Evolutionary conservation across 176 grass and related monocot species (phyloP), one percentile per base, ranked within the genome.

Genomic region (Puccinellia tenuiflora): DNA sequence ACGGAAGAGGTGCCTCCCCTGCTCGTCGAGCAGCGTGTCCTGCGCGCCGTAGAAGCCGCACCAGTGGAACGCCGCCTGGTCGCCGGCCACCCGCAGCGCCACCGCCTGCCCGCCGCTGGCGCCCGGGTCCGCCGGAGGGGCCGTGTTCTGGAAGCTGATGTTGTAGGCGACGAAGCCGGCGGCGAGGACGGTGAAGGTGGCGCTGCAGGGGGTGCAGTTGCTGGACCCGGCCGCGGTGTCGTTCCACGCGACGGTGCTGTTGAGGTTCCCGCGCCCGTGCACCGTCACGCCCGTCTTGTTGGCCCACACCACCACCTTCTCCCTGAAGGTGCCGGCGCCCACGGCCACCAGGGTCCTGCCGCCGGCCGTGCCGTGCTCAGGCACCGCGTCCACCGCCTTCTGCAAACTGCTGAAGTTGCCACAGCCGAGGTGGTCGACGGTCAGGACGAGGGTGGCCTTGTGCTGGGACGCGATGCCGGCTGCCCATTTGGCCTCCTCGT

Each of bases 1-100:
- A 0, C 77, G 94, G 55, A 92, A 97, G 13, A 89, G 53, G 68
- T 97, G 94, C 18, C 89, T 85, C 4, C 94, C 94, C 42, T 54
- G 85, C 62, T 97, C 89, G 85, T 97, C 94, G 38, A 97, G 87
- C 83, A 94, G 76, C 31, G 94, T 94, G 90, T 97, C 94, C 80
- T 94, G 94, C 5, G 91, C 64, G 25, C 94, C 54, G 73, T 94
- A 97, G 67, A 97, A 88, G 5, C 91, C 94, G 42, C 94, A 92
- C 80, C 90, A 88, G 64, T 97, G 81, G 86, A 97, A 94, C 20
- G 91, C 91, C 1, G 91, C 91, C 77, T 97, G 89, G 72, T 97
- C 94, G 21, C 51, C 91, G 13, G 83, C 85, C 54, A 97, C 85
- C 64, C 89, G 80, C 7, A 94, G 76, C 24, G 94, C 94, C 83